Base-by-base conservation (phyloP, 2,329 filamentous ascomycete species). In the Emmonsiellopsis sp. region DNA sequence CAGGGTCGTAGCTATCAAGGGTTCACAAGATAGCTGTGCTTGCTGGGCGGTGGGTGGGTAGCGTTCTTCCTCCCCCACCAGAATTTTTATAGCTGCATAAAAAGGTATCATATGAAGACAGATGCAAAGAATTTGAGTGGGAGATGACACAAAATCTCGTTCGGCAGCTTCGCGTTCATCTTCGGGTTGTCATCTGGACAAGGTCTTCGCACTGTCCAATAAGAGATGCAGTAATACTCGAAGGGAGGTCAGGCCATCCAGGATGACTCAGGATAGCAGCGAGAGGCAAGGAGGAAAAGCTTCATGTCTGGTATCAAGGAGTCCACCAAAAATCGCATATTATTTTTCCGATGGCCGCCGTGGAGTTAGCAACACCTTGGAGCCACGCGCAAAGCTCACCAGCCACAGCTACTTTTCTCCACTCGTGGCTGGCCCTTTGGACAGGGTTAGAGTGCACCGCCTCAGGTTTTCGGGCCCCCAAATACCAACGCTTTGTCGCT, bases 201-300 rank as follows among this genome's bases (percentile, higher is more conserved):
- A 7, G n/a, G n/a, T 43, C n/a, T 36, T 17, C 42, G 45, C 46
- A 49, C 44, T 53, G 52, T 31, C 52, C 46, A 53, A 53, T 53
- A 27, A 44, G 7, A 37, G 39, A 13, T 11, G 7, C 39, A 37
- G 51, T 42, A 44, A 43, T 17, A 14, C n/a, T 17, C 31, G 43
- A 39, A 45, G 39, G 45, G 32, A 34, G 17, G 42, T 10, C 5
- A n/a, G 45, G 32, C 9, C 37, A 49, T 17, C n/a, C 1, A 5
- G 43, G 13, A 49, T 49, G 46, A 49, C 34, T 49, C 46, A 40
- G 39, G n/a, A 11, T 17, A 21, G 13, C 32, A 47, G 3, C n/a
- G 17, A 37, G 9, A 2, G 32, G 27, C 7, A 13, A 33, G 14
- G 13, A n/a, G 11, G 45, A 34, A 34, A 17, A 11, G 31, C 32